A percentile compares a stretch with the other conserved stretches of the same genome.
Evolutionary conservation across 768 basidiomycete genomes (phyloP).

Genomic region (Rossbeevera mucosa): DNA sequence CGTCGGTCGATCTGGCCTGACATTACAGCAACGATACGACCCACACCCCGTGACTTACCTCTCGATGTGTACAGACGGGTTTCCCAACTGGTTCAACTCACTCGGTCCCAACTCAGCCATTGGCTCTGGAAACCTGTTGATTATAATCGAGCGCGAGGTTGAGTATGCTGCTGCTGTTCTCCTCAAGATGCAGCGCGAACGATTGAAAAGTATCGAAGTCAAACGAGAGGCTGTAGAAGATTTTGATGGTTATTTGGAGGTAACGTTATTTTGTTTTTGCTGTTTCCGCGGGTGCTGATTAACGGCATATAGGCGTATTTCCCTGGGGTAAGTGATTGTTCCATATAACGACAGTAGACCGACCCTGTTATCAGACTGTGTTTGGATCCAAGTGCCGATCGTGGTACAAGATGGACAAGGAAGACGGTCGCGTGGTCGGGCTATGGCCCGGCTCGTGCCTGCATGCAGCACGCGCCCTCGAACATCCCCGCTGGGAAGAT

Average conservation of each 20-base stretch:
- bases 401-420: slow-evolving; percentile 62
- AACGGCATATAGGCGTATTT: slow-evolving; percentile 9
- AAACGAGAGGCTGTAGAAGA: slow-evolving; percentile 59
- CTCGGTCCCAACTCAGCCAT: slow-evolving; percentile 56
- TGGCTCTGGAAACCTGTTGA: slow-evolving; percentile 50
- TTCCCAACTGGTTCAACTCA: slow-evolving; percentile 64
- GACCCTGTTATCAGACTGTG: slow-evolving; percentile 40
- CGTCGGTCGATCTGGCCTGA: slow-evolving; percentile 48
- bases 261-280: slow-evolving; percentile 10
- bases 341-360: slow-evolving; percentile 16
- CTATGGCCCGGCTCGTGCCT: slow-evolving; percentile 62
- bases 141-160: slow-evolving; percentile 49
- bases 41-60: slow-evolving; percentile 59
- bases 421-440: slow-evolving; percentile 49
- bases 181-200: slow-evolving; percentile 58
- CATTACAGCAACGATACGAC: slow-evolving; percentile 48
- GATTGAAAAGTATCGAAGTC: slow-evolving; percentile 56
- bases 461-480: slow-evolving; percentile 46
- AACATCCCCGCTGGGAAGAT: slow-evolving; percentile 63
- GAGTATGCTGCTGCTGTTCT: slow-evolving; percentile 45
- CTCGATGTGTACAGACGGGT: slow-evolving; percentile 53
- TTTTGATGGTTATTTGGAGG: slow-evolving; percentile 51
- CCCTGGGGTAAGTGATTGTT: background rate
- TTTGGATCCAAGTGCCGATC: slow-evolving; percentile 54
- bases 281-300: background rate